Evolutionary conservation across 2,329 filamentous ascomycete genomes (phyloP), one percentile per base, ranked within the genome.

Genomic region (Beauveria sp.): DNA sequence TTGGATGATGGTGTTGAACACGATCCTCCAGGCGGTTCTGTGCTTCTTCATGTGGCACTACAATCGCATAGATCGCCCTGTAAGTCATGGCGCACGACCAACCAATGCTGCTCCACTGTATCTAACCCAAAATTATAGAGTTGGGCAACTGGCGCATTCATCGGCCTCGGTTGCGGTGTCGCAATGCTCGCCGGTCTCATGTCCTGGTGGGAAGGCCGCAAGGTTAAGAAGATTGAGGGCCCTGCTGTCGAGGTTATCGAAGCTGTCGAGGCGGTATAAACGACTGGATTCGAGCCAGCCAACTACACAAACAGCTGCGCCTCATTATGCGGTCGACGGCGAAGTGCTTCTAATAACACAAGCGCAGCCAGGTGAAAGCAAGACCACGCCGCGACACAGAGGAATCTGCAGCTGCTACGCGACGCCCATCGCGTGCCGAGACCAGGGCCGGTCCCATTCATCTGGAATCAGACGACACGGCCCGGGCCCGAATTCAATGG

Each of bases 161-260:
- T 68, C 26, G 67, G 61, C 12, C 53, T 68, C 28, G 67, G 65
- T 10, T 68, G 67, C 51, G 67, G 65, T 51, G 64, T 66, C n/a
- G 56, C 65, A 10, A 68, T 68, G 67, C 47, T 65, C 5, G 66
- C 67, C 0, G 67, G 67, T n/a, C 48, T 67, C 7, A 65, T 68
- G 66, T 67, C 66, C 1, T 68, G 65, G 64, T 68, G 67, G 67
- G 67, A 68, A 47, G 66, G 67, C 2, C 64, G 67, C 0, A 68
- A 67, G 55, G 67, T 68, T 18, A 68, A 68, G 61, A 66, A 67
- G 28, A 67, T 67, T 28, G 67, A 68, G 34, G 66, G 67, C 3
- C 66, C 67, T 1, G 61, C 65, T 22, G 66, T 68, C 1, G 56
- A 64, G 22, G 50, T 68, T 22, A 59, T 68, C 6, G 40, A 53